A percentile compares a stretch with the other conserved stretches of the same genome.
These are phyloP conservation scores for Ustulina deusta DNA, from an alignment of 2,329 filamentous ascomycete species.

Conservation along the genomic window DNA sequence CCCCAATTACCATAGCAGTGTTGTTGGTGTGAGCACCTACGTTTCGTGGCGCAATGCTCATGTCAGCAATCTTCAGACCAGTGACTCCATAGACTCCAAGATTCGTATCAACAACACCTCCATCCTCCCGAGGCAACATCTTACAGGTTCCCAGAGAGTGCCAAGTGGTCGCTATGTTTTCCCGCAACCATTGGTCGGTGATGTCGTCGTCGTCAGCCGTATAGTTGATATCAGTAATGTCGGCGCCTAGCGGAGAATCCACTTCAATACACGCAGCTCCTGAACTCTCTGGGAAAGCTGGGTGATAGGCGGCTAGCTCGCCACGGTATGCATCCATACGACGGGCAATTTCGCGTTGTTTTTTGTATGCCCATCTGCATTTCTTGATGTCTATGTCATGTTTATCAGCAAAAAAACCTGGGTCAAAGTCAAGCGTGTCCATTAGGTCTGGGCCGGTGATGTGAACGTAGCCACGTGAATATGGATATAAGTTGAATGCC, in stretches of 20 bases:
- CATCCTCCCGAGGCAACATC: background rate
- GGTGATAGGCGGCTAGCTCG: conserved; percentile 8
- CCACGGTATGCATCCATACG: conserved; percentile 18
- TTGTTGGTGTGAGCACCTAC: conserved; percentile 23
- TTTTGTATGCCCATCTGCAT: conserved; percentile 20
- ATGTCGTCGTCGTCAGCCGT: conserved; percentile 21
- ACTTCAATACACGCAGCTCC: conserved; percentile 14
- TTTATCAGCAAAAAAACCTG: conserved; percentile 14
- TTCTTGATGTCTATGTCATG: conserved; percentile 6
- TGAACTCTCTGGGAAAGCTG: conserved; percentile 6
- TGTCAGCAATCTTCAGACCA: conserved; percentile 26
- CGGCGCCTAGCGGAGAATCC: background rate
- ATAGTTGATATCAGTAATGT: conserved; percentile 22
- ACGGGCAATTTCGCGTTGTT: conserved; percentile 15
- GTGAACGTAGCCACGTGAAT: conserved; percentile 20
- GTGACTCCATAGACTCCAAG: conserved; percentile 13
- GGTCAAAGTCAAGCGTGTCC: conserved; percentile 9
- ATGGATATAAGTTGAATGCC: conserved; percentile 20
- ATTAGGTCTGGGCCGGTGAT: conserved; percentile 16
- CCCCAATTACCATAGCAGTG: conserved; percentile 26
- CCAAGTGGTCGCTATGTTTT: conserved; percentile 12
- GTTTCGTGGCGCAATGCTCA: conserved; percentile 20
- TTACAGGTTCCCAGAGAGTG: conserved; percentile 20
- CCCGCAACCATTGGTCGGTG: conserved; percentile 27
- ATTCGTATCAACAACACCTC: conserved; percentile 18